Evolutionary conservation across 2,329 filamentous ascomycete genomes (phyloP).

Genomic region (Claviceps pusilla): DNA sequence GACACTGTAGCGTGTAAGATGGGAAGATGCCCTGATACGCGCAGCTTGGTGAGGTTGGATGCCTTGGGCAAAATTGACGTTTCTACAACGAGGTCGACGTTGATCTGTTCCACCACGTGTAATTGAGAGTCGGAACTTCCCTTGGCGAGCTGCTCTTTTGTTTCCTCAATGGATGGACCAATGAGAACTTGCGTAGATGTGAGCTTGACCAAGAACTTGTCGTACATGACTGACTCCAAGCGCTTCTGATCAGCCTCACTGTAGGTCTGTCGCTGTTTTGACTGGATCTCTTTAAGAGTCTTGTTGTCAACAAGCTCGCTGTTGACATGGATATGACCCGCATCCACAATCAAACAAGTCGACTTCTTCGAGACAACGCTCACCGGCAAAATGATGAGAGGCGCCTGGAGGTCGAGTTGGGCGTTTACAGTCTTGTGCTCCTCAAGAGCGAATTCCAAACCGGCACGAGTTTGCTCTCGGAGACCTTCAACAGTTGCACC

Average conservation of each 20-base stretch:
- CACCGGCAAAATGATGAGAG: conserved; percentile 89
- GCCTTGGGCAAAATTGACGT: conserved; percentile 94
- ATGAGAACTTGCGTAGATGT: conserved; percentile 92
- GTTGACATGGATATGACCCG: conserved; percentile 85
- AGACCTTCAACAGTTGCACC: conserved; percentile 91
- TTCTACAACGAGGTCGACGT: conserved; percentile 92
- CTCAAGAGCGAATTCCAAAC: conserved; percentile 87
- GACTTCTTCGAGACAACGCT: conserved; percentile 70
- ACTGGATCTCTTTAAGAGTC: conserved; percentile 79
- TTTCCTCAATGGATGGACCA: conserved; percentile 80
- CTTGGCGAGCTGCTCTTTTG: conserved; percentile 63
- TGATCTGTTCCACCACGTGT: conserved; percentile 92
- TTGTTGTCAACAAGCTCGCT: conserved; percentile 86
- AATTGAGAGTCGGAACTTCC: conserved; percentile 55
- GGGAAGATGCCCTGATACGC: conserved; percentile 80
- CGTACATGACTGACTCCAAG: conserved; percentile 90
- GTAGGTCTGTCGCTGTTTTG: conserved; percentile 76
- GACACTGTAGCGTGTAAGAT: conserved; percentile 84
- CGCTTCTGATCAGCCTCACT: conserved; percentile 78
- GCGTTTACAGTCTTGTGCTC: conserved; percentile 98
- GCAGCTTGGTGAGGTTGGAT: conserved; percentile 79
- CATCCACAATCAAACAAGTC: conserved; percentile 85
- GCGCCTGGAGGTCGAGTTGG: conserved; percentile 86
- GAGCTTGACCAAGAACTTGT: conserved; percentile 86
- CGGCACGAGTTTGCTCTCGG: conserved; percentile 86